Evolutionary conservation across 768 basidiomycete species (phyloP).

Genomic region (Mycena leptocephala): DNA sequence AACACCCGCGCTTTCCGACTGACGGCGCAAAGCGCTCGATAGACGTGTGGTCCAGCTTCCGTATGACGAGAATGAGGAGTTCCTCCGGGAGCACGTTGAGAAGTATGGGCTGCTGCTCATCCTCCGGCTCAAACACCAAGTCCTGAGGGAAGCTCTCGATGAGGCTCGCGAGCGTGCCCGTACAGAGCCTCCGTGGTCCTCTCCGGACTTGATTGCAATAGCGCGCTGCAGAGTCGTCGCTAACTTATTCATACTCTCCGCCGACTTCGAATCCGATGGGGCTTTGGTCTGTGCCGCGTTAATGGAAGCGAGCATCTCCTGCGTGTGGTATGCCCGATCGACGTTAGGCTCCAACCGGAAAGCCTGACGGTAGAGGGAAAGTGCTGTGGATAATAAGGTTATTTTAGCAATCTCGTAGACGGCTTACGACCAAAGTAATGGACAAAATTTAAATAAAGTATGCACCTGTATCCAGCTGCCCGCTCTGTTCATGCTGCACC

Average conservation of each 20-base stretch:
- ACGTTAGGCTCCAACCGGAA: slow-evolving; percentile 86
- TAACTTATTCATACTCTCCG: slow-evolving; percentile 43
- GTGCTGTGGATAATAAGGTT: too few relatives aligned
- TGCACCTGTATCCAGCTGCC: slow-evolving; percentile 84
- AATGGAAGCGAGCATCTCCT: slow-evolving; percentile 65
- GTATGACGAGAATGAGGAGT: slow-evolving; percentile 78
- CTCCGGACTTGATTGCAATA: slow-evolving; percentile 43
- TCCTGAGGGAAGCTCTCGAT: slow-evolving; percentile 64
- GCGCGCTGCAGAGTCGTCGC: slow-evolving; percentile 45
- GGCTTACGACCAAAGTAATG: too few relatives aligned
- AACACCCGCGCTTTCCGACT: slow-evolving; percentile 85
- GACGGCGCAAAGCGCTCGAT: slow-evolving; percentile 87
- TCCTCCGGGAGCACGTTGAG: slow-evolving; percentile 83
- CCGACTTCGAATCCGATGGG: slow-evolving; percentile 25
- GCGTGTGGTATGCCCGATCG: slow-evolving; percentile 77
- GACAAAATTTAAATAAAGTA: too few relatives aligned
- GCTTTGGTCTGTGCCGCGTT: slow-evolving; percentile 39
- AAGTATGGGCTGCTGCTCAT: slow-evolving; percentile 71
- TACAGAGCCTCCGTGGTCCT: slow-evolving; percentile 41
- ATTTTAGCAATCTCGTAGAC: too few relatives aligned
- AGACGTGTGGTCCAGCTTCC: slow-evolving; percentile 73
- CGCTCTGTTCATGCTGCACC: slow-evolving; percentile 80
- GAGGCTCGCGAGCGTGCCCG: slow-evolving; percentile 63
- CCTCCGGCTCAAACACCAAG: slow-evolving; percentile 79
- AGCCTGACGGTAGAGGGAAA: slow-evolving; percentile 83